Evolutionary conservation across 805 yeast species (phyloP).

Genomic region (Cyberlindnera suaveolens): DNA sequence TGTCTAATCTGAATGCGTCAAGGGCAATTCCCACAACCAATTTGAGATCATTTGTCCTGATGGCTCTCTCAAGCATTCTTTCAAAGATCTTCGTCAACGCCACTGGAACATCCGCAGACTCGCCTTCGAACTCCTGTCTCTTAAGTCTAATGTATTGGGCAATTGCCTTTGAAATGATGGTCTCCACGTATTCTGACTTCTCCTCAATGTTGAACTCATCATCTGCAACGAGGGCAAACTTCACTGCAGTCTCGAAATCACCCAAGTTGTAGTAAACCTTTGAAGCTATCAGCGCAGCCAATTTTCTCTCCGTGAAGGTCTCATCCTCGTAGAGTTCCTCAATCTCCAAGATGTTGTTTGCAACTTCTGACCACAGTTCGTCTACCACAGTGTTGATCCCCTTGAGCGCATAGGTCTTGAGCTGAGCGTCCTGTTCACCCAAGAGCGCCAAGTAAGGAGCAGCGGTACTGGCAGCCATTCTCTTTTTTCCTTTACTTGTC

Average conservation of each 20-base stretch:
- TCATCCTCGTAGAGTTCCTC: slow-evolving; percentile 89
- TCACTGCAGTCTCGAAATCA: slow-evolving; percentile 86
- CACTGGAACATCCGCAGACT: slow-evolving; percentile 41
- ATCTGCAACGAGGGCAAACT: slow-evolving; percentile 82
- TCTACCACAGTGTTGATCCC: slow-evolving; percentile 79
- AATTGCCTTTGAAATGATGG: slow-evolving; percentile 90
- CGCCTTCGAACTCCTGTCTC: slow-evolving; percentile 39
- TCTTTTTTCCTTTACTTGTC: background rate
- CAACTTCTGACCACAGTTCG: slow-evolving; percentile 95
- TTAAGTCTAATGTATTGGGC: slow-evolving; percentile 69
- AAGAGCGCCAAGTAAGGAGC: slow-evolving; percentile 88
- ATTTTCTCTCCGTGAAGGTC: slow-evolving; percentile 62
- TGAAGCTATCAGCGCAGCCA: slow-evolving; percentile 90
- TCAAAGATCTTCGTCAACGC: slow-evolving; percentile 71
- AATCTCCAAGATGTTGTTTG: slow-evolving; percentile 79
- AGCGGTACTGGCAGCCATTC: slow-evolving; percentile 44
- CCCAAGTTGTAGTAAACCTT: slow-evolving; percentile 90
- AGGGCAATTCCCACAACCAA: slow-evolving; percentile 87
- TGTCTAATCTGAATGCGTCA: slow-evolving; percentile 82
- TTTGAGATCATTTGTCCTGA: slow-evolving; percentile 60
- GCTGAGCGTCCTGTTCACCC: slow-evolving; percentile 69
- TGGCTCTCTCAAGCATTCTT: slow-evolving; percentile 79
- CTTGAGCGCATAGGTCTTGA: slow-evolving; percentile 79
- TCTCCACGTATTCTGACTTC: slow-evolving; percentile 81
- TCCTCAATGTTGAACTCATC: slow-evolving; percentile 69